Base-by-base conservation (phyloP, 345 rosid species). In the Syzygium grande region DNA sequence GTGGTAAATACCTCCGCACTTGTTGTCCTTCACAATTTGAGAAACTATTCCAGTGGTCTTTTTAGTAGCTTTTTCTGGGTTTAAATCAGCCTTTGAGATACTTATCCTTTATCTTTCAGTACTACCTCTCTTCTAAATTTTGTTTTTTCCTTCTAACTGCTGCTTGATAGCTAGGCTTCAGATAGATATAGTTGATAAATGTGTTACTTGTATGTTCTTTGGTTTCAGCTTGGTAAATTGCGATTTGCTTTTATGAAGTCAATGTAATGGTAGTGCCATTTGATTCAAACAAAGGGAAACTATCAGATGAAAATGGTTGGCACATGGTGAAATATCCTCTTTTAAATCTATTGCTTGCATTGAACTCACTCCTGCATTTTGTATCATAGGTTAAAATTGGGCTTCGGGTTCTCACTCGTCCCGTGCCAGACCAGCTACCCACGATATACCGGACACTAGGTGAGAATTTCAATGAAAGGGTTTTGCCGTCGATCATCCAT, bases 341-440 rank as follows among this genome's bases (percentile, higher is more conserved):
- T 85, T 43, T 6, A 38, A 34, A 59, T 78, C 41, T 46, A 65
- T 88, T 29, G n/a, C 11, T 87, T 19, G 83, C 56, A 21, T 59
- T 55, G 11, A 34, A 43, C 51, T 68, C 83, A 38, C 43, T 86
- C 61, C 56, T 52, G 73, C 55, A 89, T 85, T 79, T 86, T 88
- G 59, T 68, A 88, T 29, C 61, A 84, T 90, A 96, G 99, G 99
- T 98, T 85, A 96, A 91, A 91, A 98, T 98, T 91, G 98, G 98
- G 65, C 98, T 98, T 83, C 94, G 98, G 85, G 99, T 98, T 89
- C 97, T 98, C 87, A 95, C 98, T 41, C 99, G 99, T 55, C 99
- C 99, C 16, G 87, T 92, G 87, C 92, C 95, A 38, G 95, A 92
- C 86, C 91, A 93, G 88, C 88, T 98, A 83, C 99, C 99, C 63